A percentile compares a stretch with the other conserved stretches of the same genome.
Conservation (phyloP, 345 rosid genomes). For the Arabis alpina region DNA sequence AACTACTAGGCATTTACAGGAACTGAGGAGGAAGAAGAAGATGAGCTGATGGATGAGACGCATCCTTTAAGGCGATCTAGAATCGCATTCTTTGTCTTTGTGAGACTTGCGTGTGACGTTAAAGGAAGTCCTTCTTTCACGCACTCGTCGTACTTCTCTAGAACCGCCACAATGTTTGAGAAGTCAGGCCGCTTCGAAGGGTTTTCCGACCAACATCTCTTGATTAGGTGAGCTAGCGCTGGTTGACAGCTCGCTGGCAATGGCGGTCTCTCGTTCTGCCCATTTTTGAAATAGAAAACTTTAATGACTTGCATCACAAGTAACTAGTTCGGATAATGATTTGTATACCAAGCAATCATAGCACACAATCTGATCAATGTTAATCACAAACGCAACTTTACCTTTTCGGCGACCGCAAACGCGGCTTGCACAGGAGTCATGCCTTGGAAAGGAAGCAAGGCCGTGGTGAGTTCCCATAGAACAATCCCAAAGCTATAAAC, state of each 20-base stretch:
- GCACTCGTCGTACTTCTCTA: conserved; percentile 86
- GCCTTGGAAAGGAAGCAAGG: conserved; percentile 98
- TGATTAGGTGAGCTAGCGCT: conserved; percentile 84
- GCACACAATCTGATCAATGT: background rate
- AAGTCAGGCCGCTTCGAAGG: conserved; percentile 92
- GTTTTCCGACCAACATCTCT: conserved; percentile 88
- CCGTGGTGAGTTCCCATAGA: conserved; percentile 97
- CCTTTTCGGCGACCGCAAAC: conserved; percentile 98
- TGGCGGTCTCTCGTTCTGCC: conserved; percentile 90
- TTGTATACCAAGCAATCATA: background rate
- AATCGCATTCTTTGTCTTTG: conserved; percentile 59
- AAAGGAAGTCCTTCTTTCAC: conserved; percentile 91
- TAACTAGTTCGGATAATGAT: background rate
- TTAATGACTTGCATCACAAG: background rate
- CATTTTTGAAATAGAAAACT: background rate
- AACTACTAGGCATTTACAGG: conserved; percentile 77
- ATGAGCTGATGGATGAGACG: conserved; percentile 52
- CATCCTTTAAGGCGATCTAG: conserved; percentile 79
- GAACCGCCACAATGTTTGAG: conserved; percentile 71
- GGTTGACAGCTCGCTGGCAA: conserved; percentile 92
- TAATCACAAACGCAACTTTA: background rate
- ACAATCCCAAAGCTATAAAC: conserved; percentile 98
- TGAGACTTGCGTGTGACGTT: conserved; percentile 70
- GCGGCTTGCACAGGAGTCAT: conserved; percentile 99
- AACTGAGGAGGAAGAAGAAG: conserved; percentile 55